These are phyloP conservation scores for Santalum album DNA, from an alignment of 164 flowering plant genomes.

Conservation along the genomic window DNA sequence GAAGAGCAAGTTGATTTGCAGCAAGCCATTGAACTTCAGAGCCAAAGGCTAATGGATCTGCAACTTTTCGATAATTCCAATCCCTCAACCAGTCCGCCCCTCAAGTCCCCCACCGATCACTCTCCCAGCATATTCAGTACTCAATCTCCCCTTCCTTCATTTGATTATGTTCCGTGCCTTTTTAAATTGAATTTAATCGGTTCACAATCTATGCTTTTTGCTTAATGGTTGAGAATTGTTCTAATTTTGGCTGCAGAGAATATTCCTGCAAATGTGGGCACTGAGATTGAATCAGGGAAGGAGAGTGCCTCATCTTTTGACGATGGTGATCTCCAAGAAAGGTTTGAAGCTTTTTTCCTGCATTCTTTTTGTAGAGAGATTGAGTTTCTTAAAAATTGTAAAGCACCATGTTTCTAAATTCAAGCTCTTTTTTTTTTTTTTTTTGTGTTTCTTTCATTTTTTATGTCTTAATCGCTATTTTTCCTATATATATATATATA, in stretches of 20 bases:
- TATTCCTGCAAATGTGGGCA: not conserved
- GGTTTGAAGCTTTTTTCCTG: slow-evolving; percentile 19
- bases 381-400: too few species aligned
- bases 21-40: slow-evolving; percentile 56
- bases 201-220: not conserved
- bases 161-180: slow-evolving; percentile 4
- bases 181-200: too few species aligned
- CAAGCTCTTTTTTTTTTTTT: too few species aligned
- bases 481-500: too few species aligned
- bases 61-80: too few species aligned
- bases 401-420: too few species aligned
- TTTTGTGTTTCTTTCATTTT: too few species aligned
- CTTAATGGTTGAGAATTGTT: slow-evolving; percentile 16
- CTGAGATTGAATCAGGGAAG: slow-evolving; percentile 21
- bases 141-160: slow-evolving; percentile 16
- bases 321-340: slow-evolving; percentile 28
- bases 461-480: too few species aligned
- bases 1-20: slow-evolving; percentile 54
- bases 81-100: too few species aligned
- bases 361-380: not conserved
- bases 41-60: slow-evolving; percentile 38
- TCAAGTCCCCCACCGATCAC: slow-evolving; percentile 26
- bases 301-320: slow-evolving; percentile 18
- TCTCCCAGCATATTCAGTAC: slow-evolving; percentile 22
- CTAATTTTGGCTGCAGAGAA: slow-evolving; percentile 9